Base-by-base conservation (phyloP, 2,329 filamentous ascomycete species). In the Colletotrichum lupini region DNA sequence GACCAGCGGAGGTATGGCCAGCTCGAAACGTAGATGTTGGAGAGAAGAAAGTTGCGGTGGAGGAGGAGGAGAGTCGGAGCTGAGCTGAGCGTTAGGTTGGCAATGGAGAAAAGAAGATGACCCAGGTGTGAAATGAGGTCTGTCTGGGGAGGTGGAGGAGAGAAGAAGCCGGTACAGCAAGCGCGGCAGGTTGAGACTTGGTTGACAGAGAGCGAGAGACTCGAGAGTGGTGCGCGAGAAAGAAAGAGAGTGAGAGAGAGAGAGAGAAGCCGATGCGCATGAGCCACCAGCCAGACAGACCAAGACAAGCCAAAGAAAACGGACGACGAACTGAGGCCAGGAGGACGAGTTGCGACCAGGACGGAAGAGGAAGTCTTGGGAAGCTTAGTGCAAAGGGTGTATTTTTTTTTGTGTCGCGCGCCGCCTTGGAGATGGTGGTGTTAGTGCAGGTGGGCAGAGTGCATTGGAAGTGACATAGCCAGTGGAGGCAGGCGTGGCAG, bases 241-340 rank as follows among this genome's bases (percentile, higher is more conserved):
- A 42, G 55, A 28, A 61, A 62, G 35, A 61, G 58, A 28, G 42
- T 53, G 24, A 22, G 30, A 5, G 32, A 35, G 32, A 35, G 11
- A 11, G 7, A 53, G 69, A 69, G 66, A 73, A 58, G 66, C 37
- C 24, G 67, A 60, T 65, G 59, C 59, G 70, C 55, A 70, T 55
- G 53, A 73, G 70, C 70, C 70, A 64, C 59, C 66, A 64, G 55
- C 59, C 66, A 64, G 55, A 61, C 42, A 46, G 61, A 61, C 42
- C 60, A 68, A 61, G 30, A 70, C 59, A 64, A 73, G 70, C 67
- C 70, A 65, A 63, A 70, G 67, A 70, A 65, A 55, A 65, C 67
- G 60, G 55, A 70, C 59, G 30, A 61, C 59, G 52, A 69, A 32
- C 63, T 46, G 70, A 59, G 30, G 55, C 62, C 19, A 53, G 58